Base-by-base conservation (phyloP, 2,329 filamentous ascomycete species). In the Dothideomycetes sp. region DNA sequence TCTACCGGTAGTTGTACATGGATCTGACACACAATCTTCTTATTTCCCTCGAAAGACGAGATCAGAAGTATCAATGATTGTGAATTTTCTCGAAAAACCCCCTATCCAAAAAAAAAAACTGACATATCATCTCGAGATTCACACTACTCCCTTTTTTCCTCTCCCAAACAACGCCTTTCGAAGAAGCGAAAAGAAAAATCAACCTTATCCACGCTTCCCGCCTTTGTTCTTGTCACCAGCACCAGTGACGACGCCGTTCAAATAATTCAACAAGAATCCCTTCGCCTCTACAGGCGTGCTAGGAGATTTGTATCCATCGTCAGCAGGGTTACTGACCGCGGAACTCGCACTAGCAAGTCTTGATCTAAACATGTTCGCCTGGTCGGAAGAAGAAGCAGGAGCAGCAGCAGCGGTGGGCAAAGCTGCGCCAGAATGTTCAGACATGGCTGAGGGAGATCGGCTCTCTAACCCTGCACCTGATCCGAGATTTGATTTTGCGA, bases 261-360 rank as follows among this genome's bases (percentile, higher is more conserved):
- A 44, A 41, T 56, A 61, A 24, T 50, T 54, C 45, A 60, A 44
- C 47, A 61, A 46, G 30, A 61, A 57, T 25, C 53, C 56, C 46
- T 58, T 60, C 8, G 51, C 51, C 45, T 60, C 54, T 12, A 52
- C 51, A 6, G 55, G 53, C 20, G 55, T 55, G 9, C 33, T 33
- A 18, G 45, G 41, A 41, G 46, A 29, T 17, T 45, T 53, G 11
- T 32, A 38, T 6, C 38, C 31, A 30, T 49, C 48, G 8, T 41
- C 37, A 25, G 20, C 37, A 23, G 35, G 25, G 11, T 47, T 49
- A 31, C 50, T 51, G 22, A 37, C 43, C 16, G 43, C 41, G 19
- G 45, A 51, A 5, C 46, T 44, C 19, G 53, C 45, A 38, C 51
- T 55, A 4, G 51, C 52, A 22, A 54, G 38, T 19, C 50, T 45